phyloP scores from a whole-genome alignment of 208 protist genomes.

The Leishmania amazonensis region DNA sequence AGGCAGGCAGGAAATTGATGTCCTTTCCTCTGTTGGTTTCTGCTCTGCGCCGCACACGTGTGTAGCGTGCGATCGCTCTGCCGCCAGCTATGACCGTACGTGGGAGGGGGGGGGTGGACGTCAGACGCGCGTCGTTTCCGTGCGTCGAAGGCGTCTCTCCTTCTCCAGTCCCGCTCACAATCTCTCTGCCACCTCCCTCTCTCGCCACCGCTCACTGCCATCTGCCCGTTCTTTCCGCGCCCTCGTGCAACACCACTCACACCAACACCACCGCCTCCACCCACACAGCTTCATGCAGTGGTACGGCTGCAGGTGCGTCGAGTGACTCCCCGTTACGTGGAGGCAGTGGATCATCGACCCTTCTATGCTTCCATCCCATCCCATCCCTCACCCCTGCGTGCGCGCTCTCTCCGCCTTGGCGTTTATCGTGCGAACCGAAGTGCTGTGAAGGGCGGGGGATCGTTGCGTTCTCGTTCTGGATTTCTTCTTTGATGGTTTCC shows the following conservation, averaged over 20 bases:
- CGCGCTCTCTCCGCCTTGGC: neutral
- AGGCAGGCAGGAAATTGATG: neutral
- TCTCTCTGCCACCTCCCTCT: neutral
- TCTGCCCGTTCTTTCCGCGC: neutral
- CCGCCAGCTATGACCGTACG: neutral
- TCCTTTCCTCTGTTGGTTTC: neutral
- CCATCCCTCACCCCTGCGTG: neutral
- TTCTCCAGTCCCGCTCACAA: neutral
- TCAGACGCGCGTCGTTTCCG: neutral
- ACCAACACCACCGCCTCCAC: neutral
- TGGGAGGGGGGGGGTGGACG: neutral
- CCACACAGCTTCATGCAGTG: neutral
- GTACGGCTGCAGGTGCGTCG: neutral
- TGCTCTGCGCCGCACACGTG: neutral
- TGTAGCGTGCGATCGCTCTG: neutral
- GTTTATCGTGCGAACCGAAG: neutral
- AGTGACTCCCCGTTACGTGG: neutral
- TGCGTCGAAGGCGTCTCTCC: neutral
- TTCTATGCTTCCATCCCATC: neutral
- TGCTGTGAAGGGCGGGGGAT: neutral
- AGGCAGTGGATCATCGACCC: neutral
- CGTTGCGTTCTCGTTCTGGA: neutral
- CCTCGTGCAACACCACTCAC: neutral
- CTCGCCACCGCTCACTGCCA: neutral
- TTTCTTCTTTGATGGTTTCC: neutral